Evolutionary conservation across 2,329 filamentous ascomycete species (phyloP).

Genomic region (Penicillium occitanis): DNA sequence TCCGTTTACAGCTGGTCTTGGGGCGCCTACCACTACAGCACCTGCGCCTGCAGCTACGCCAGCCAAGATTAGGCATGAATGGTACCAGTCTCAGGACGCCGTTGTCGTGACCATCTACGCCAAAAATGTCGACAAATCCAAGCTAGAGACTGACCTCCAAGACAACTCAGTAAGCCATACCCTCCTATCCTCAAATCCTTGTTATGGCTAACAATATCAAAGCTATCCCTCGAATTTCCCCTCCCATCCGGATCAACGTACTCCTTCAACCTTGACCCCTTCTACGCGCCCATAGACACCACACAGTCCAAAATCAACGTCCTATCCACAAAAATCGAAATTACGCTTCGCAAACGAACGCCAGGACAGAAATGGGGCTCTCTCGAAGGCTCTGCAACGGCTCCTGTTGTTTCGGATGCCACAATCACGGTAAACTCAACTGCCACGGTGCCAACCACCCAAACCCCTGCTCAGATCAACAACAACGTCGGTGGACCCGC

Average conservation of each 20-base stretch:
- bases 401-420: slow-evolving; percentile 27
- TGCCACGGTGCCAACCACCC: slow-evolving; percentile 20
- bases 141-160: slow-evolving; percentile 54
- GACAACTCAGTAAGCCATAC: slow-evolving; percentile 44
- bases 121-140: slow-evolving; percentile 62
- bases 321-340: slow-evolving; percentile 76
- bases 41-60: slow-evolving; percentile 32
- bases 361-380: slow-evolving; percentile 67
- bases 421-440: not conserved
- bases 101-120: slow-evolving; percentile 66
- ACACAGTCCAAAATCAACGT: slow-evolving; percentile 62
- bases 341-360: slow-evolving; percentile 67
- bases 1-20: slow-evolving; percentile 17
- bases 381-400: slow-evolving; percentile 51
- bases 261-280: slow-evolving; percentile 63
- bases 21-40: slow-evolving; percentile 15
- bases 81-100: slow-evolving; percentile 64
- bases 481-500: slow-evolving; percentile 47
- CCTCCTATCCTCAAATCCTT: slow-evolving; percentile 5
- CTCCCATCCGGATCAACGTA: slow-evolving; percentile 55
- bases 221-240: slow-evolving; percentile 61
- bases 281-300: slow-evolving; percentile 66
- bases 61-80: slow-evolving; percentile 66
- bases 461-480: not conserved
- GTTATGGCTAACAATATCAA: slow-evolving; percentile 16